Evolutionary conservation across 2,329 filamentous ascomycete genomes (phyloP), one percentile per base, ranked within the genome.

Genomic region (Aspergillus flavus): DNA sequence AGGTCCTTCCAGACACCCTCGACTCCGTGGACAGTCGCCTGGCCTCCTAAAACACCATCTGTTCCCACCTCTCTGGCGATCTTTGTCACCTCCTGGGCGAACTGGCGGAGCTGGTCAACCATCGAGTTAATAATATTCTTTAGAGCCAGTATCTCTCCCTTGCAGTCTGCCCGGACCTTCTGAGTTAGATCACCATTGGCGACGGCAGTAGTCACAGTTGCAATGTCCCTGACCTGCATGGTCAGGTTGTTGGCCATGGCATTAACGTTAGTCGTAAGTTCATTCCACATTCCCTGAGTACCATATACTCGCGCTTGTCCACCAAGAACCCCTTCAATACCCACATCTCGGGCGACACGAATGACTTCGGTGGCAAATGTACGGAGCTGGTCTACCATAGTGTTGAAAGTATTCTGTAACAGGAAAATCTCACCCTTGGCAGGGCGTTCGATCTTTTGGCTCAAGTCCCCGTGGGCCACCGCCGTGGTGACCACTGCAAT

Each of bases 241-340:
- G 94, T 98, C 82, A 96, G 79, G 67, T 91, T 91, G 71, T 91
- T 85, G 39, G 89, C 89, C 93, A 96, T 96, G 56, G 93, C 97
- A 78, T 97, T 97, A 77, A 97, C 93, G 75, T 97, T 93, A 57
- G 93, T 94, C 0, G 95, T 98, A 71, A 99, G 98, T 77, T 99
- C 94, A 76, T 97, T 97, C 95, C 94, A 99, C 60, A 94, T 89
- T 66, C 94, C 94, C 71, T 94, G 93, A 62, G 98, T 89, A 63
- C 94, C 94, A 68, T 93, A 92, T 58, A 97, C 92, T 75, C 97
- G 94, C 65, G 94, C 95, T 77, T 99, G 95, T n/a, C 94, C 94
- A 72, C 94, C 94, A 92, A 99, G 97, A 83, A 97, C 98, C 66
- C 94, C 94, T 73, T 98, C 95, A 58, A 98, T 94, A 68, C 94